Conservation (phyloP, 306 rosid species). For the Rosa rugosa region DNA sequence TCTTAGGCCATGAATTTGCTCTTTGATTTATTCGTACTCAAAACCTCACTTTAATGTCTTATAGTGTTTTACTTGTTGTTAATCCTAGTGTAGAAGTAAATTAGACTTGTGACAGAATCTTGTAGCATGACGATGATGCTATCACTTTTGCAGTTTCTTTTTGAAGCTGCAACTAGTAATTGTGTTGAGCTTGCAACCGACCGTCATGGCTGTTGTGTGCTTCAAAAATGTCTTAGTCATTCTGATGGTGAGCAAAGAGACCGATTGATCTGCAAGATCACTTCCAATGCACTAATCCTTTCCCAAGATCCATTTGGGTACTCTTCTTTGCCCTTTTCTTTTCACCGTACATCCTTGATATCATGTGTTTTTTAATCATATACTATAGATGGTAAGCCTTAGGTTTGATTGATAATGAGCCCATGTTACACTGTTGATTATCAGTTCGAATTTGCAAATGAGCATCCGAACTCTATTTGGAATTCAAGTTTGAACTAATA, state of each 20-base stretch:
- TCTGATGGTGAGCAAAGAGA: constrained; percentile 38
- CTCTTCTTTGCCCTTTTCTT: constrained; percentile 6
- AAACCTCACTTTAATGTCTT: not conserved
- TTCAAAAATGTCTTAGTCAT: constrained; percentile 52
- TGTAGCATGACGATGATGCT: not conserved
- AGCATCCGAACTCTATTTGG: not conserved
- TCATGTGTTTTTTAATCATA: not conserved
- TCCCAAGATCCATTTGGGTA: constrained; percentile 64
- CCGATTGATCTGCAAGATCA: constrained; percentile 40
- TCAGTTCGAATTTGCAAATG: not conserved
- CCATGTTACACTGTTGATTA: not conserved
- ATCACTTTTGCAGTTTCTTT: constrained; percentile 47
- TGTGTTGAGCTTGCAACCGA: constrained; percentile 57
- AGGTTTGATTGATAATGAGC: not conserved
- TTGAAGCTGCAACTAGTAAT: constrained; percentile 44
- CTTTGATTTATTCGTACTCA: not conserved
- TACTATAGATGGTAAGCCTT: not conserved
- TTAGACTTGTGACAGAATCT: not conserved
- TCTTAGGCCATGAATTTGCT: not conserved
- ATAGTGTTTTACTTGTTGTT: not conserved
- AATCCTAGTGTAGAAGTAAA: not conserved
- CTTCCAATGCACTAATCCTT: constrained; percentile 46
- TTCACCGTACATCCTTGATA: not conserved
- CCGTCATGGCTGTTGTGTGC: constrained; percentile 67
- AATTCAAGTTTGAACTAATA: not conserved